phyloP scores from a whole-genome alignment of 495 filamentous ascomycete species.

The Haplographium delicatum region DNA sequence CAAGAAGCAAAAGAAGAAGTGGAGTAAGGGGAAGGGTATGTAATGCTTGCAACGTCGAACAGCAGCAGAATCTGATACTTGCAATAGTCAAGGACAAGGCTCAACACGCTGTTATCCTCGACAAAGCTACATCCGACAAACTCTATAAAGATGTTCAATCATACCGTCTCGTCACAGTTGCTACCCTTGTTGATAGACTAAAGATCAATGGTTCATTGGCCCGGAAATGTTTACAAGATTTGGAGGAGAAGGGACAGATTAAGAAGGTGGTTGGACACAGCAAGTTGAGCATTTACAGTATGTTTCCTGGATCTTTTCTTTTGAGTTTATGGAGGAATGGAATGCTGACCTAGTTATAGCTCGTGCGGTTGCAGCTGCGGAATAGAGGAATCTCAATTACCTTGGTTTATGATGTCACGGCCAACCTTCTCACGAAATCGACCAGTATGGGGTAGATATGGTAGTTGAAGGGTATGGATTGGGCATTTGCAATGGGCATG shows the following conservation, averaged over 20 bases:
- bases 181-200: constrained; percentile 95
- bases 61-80: constrained; percentile 21
- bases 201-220: constrained; percentile 99
- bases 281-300: constrained; percentile 98
- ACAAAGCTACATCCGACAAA: constrained; percentile 77
- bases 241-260: constrained; percentile 97
- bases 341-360: constrained; percentile 42
- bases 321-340: background rate
- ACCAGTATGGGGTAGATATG: constrained; percentile 13
- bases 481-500: constrained; percentile 27
- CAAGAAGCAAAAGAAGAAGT: constrained; percentile 99
- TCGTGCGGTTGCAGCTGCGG: constrained; percentile 54
- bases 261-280: constrained; percentile 97
- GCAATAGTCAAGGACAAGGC: constrained; percentile 99
- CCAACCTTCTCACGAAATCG: constrained; percentile 18
- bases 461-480: constrained; percentile 22
- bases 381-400: constrained; percentile 37
- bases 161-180: constrained; percentile 98
- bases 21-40: constrained; percentile 98
- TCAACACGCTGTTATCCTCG: constrained; percentile 85
- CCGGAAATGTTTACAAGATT: constrained; percentile 79
- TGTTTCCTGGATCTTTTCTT: constrained; percentile 29
- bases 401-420: constrained; percentile 27
- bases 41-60: constrained; percentile 20
- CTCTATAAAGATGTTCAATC: constrained; percentile 99